phyloP scores from a whole-genome alignment of 345 rosid species.

The Hibiscus trionum region DNA sequence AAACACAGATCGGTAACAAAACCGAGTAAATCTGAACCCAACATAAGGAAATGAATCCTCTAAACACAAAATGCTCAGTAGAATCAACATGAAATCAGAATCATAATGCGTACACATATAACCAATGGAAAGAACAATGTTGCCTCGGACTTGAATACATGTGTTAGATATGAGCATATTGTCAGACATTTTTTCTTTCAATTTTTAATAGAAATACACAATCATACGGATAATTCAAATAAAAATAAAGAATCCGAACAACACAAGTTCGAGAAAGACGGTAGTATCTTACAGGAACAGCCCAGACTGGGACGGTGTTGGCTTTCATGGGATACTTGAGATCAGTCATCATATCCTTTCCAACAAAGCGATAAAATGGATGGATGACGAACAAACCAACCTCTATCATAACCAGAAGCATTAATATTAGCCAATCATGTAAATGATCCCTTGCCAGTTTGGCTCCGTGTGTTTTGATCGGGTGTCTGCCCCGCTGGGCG shows the following conservation, averaged over 20 bases:
- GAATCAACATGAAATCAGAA: not conserved
- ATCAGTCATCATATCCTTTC: constrained; percentile 68
- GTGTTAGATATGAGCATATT: too few species aligned
- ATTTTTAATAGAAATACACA: too few species aligned
- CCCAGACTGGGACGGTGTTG: constrained; percentile 69
- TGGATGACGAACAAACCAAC: constrained; percentile 31
- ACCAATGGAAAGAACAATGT: too few species aligned
- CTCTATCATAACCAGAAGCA: constrained; percentile 41
- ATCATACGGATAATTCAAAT: too few species aligned
- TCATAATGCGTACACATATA: too few species aligned
- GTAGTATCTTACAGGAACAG: constrained; percentile 51
- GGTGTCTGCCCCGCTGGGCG: constrained; percentile 33
- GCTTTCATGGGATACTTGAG: constrained; percentile 67
- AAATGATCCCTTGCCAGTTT: constrained; percentile 45
- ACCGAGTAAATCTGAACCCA: constrained; percentile 40
- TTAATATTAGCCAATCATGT: constrained; percentile 72
- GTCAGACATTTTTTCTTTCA: too few species aligned
- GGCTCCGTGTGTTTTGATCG: constrained; percentile 52
- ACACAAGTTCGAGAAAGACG: not conserved
- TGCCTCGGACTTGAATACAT: too few species aligned
- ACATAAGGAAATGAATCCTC: constrained; percentile 6
- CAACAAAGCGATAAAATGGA: constrained; percentile 73
- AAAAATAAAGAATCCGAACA: too few species aligned
- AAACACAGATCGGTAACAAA: constrained; percentile 50
- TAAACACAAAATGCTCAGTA: not conserved